Conservation (phyloP, 164 flowering plant genomes). For the Dillenia turbinata region DNA sequence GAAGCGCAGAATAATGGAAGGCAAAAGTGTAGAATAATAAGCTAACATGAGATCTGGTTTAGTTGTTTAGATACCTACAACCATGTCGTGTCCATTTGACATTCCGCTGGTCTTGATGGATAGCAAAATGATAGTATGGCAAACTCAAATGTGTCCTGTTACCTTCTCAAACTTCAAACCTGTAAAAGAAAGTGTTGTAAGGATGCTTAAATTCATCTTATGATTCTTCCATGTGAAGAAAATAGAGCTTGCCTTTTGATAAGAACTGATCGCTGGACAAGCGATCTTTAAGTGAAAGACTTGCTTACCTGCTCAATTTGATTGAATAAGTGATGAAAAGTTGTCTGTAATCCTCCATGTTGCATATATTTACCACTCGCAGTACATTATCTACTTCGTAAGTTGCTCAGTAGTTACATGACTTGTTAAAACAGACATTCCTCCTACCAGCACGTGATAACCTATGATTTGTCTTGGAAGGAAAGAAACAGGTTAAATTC, state of each 20-base stretch:
- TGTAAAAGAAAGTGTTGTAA: conserved; percentile 23
- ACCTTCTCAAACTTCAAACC: conserved; percentile 59
- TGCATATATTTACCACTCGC: conserved; percentile 90
- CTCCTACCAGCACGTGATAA: conserved; percentile 89
- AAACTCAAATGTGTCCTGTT: conserved; percentile 65
- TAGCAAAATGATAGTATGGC: conserved; percentile 63
- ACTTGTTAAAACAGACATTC: conserved; percentile 69
- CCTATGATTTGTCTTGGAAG: conserved; percentile 28
- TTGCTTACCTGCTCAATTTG: conserved; percentile 96
- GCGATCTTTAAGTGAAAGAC: conserved; percentile 88
- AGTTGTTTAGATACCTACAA: too few relatives aligned
- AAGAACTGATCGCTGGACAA: conserved; percentile 66
- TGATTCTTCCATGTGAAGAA: too few relatives aligned
- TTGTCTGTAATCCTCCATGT: conserved; percentile 96
- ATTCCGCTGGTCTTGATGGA: conserved; percentile 46
- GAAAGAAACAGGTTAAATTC: too few relatives aligned
- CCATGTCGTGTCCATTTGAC: not conserved
- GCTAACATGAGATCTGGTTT: too few relatives aligned
- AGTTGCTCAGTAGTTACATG: conserved; percentile 84
- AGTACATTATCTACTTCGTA: conserved; percentile 82
- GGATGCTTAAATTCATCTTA: too few relatives aligned
- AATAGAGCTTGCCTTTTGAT: conserved; percentile 37
- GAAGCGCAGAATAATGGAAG: too few relatives aligned
- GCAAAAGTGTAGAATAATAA: too few relatives aligned
- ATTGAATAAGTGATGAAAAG: conserved; percentile 82